These are phyloP conservation scores for Alternaria ventricosa DNA, from an alignment of 2,329 filamentous ascomycete genomes.

Conservation along the genomic window DNA sequence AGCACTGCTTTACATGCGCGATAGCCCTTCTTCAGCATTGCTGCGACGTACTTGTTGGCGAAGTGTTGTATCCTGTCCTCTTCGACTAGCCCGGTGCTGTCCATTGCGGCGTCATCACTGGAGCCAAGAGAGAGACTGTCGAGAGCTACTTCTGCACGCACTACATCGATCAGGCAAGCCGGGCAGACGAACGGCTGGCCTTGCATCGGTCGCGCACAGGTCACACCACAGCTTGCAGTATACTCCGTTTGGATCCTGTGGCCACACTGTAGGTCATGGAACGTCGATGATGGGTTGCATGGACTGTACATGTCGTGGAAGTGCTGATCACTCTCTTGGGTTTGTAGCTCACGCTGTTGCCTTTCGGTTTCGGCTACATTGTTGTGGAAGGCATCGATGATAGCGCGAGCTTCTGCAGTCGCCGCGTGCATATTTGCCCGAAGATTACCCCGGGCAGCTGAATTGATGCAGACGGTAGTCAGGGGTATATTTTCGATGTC, in stretches of 20 bases:
- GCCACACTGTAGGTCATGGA: slow-evolving; percentile 13
- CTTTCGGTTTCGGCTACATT: slow-evolving; percentile 7
- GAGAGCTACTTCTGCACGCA: slow-evolving; percentile 13
- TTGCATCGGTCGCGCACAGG: slow-evolving; percentile 1
- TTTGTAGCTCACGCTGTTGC: not conserved
- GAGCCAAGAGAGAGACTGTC: slow-evolving; percentile 6
- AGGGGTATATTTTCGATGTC: not conserved
- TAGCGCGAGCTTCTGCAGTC: slow-evolving; percentile 7
- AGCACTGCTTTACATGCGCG: slow-evolving; percentile 6
- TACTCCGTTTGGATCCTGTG: slow-evolving; percentile 16
- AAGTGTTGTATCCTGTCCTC: slow-evolving; percentile 3
- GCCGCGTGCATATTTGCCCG: slow-evolving; percentile 3
- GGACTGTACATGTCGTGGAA: slow-evolving; percentile 15
- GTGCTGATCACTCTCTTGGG: slow-evolving; percentile 5
- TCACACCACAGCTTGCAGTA: slow-evolving; percentile 9
- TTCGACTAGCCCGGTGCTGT: not conserved
- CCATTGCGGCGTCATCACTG: slow-evolving; percentile 2
- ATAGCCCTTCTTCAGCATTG: slow-evolving; percentile 4
- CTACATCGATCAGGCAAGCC: slow-evolving; percentile 9
- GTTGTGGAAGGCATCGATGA: slow-evolving; percentile 7
- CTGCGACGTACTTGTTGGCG: slow-evolving; percentile 4
- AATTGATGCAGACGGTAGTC: not conserved
- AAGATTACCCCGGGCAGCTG: not conserved
- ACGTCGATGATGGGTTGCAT: slow-evolving; percentile 8
- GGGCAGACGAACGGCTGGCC: slow-evolving; percentile 11